These are phyloP conservation scores for Bipolaris victoriae DNA, from an alignment of 2,329 filamentous ascomycete genomes.

Conservation along the genomic window DNA sequence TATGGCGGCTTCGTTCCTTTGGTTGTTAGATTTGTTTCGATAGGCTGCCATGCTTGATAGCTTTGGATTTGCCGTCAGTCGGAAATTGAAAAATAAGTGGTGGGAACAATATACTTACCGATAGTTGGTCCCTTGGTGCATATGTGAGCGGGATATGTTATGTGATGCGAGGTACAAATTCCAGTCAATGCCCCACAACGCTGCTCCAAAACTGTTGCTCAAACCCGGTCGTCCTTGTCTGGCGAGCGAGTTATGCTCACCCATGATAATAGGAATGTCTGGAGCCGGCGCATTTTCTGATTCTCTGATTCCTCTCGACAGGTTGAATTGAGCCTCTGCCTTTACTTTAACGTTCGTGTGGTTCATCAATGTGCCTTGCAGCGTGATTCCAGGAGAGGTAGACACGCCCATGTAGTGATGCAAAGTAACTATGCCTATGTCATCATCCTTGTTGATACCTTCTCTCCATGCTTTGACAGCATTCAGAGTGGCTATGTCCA, in stretches of 20 bases:
- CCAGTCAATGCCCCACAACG: slow-evolving; percentile 70
- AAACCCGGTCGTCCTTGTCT: slow-evolving; percentile 66
- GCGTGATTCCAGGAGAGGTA: slow-evolving; percentile 63
- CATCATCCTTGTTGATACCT: slow-evolving; percentile 34
- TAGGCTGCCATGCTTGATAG: slow-evolving; percentile 61
- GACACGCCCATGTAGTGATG: slow-evolving; percentile 70
- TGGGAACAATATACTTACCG: slow-evolving; percentile 53
- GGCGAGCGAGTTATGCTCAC: slow-evolving; percentile 68
- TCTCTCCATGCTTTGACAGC: not conserved
- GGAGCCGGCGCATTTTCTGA: slow-evolving; percentile 50
- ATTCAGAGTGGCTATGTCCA: not conserved
- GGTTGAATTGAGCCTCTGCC: slow-evolving; percentile 36
- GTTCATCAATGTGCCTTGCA: slow-evolving; percentile 69
- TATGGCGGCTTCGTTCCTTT: slow-evolving; percentile 68
- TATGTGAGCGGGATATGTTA: slow-evolving; percentile 64
- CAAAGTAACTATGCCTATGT: slow-evolving; percentile 60
- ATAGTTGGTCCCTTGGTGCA: slow-evolving; percentile 70
- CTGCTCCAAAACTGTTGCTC: slow-evolving; percentile 70
- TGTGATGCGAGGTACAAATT: slow-evolving; percentile 63
- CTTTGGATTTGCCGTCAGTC: not conserved
- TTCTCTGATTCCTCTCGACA: slow-evolving; percentile 55
- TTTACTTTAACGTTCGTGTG: slow-evolving; percentile 58
- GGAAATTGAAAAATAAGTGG: not conserved
- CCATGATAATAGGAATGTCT: slow-evolving; percentile 60
- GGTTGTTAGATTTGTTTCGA: slow-evolving; percentile 56